Conservation (phyloP, 768 basidiomycete species). For the Symmetrospora coprosmae region DNA sequence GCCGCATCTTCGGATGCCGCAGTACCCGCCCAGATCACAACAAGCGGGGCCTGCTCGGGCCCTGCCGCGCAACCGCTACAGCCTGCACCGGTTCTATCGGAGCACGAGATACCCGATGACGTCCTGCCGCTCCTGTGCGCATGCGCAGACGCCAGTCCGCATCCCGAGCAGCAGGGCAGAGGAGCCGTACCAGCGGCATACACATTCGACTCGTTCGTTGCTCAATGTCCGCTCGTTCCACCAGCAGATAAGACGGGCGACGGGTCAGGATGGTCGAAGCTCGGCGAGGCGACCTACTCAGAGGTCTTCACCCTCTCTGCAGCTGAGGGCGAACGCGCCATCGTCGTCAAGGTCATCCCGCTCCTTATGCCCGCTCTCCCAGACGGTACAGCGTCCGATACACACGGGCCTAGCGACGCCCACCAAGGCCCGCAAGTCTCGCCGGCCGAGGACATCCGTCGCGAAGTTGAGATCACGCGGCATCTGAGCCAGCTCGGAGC, state of each 20-base stretch:
- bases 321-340: slow-evolving; percentile 46
- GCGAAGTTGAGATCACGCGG: slow-evolving; percentile 33
- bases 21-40: too few species aligned
- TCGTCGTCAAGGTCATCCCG: slow-evolving; percentile 83
- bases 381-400: too few species aligned
- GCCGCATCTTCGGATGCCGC: too few species aligned
- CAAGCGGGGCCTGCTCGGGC: too few species aligned
- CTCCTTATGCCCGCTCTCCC: slow-evolving; percentile 44
- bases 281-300: slow-evolving; percentile 91
- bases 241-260: not conserved
- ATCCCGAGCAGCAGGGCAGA: not conserved
- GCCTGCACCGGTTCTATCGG: too few species aligned
- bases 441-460: not conserved
- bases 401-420: too few species aligned
- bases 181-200: not conserved
- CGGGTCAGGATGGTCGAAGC: slow-evolving; percentile 45
- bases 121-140: not conserved
- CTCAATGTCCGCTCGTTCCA: slow-evolving; percentile 4
- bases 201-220: slow-evolving; percentile 29
- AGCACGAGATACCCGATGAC: too few species aligned
- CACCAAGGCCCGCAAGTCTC: slow-evolving; percentile 24
- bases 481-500: slow-evolving; percentile 55
- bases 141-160: not conserved
- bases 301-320: slow-evolving; percentile 55
- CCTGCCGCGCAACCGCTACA: too few species aligned